Conservation (phyloP, 2,329 filamentous ascomycete genomes). For the Alternaria gansuensis region DNA sequence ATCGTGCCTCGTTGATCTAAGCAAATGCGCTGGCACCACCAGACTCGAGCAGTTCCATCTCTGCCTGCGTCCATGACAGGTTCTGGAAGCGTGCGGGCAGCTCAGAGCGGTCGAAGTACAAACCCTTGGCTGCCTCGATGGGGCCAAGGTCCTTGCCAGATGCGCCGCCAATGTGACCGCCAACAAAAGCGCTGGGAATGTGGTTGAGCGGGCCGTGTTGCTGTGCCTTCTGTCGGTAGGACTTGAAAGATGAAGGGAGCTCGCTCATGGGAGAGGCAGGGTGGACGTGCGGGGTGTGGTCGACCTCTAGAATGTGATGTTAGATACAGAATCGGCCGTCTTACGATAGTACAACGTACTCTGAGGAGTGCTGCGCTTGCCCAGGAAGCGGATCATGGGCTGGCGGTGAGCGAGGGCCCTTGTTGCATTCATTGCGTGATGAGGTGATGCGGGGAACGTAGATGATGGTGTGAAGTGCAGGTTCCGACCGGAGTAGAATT, state of each 20-base stretch:
- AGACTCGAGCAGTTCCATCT: slow-evolving; percentile 96
- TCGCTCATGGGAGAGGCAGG: slow-evolving; percentile 72
- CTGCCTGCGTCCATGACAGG: slow-evolving; percentile 74
- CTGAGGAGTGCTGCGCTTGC: slow-evolving; percentile 58
- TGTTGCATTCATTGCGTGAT: slow-evolving; percentile 56
- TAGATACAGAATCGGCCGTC: slow-evolving; percentile 17
- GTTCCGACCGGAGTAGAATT: neutral
- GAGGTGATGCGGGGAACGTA: slow-evolving; percentile 19
- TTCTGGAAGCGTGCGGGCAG: slow-evolving; percentile 85
- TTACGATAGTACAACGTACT: slow-evolving; percentile 46
- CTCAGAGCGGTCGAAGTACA: slow-evolving; percentile 89
- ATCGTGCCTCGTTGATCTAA: slow-evolving; percentile 43
- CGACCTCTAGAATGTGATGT: slow-evolving; percentile 65
- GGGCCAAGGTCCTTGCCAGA: slow-evolving; percentile 76
- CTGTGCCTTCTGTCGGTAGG: slow-evolving; percentile 79
- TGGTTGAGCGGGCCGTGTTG: slow-evolving; percentile 75
- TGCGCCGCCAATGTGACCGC: slow-evolving; percentile 63
- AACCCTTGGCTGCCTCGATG: slow-evolving; percentile 73
- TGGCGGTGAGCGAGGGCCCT: slow-evolving; percentile 58
- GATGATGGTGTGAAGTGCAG: slow-evolving; percentile 6
- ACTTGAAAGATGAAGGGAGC: slow-evolving; percentile 75
- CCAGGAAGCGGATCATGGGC: slow-evolving; percentile 62
- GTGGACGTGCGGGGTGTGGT: slow-evolving; percentile 77
- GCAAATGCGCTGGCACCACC: slow-evolving; percentile 78
- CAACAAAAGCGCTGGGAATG: slow-evolving; percentile 37